phyloP scores from a whole-genome alignment of 2,329 filamentous ascomycete genomes.

The Diaporthe sp. region DNA sequence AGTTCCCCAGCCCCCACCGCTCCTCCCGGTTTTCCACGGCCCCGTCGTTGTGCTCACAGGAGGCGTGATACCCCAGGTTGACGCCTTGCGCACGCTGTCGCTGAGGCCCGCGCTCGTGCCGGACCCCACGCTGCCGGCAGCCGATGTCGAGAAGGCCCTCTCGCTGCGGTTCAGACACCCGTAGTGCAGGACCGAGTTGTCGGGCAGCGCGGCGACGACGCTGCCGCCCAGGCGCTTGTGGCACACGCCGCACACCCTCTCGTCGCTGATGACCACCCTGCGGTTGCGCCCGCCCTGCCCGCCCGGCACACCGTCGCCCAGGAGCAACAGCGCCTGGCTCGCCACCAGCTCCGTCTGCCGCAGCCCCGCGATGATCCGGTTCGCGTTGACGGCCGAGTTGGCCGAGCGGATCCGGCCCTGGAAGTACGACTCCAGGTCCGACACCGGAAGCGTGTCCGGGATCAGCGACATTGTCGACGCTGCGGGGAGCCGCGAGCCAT shows the following conservation, averaged over 20 bases:
- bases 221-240: slow-evolving; percentile 92
- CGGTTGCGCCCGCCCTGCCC: slow-evolving; percentile 65
- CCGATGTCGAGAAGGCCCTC: slow-evolving; percentile 43
- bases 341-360: slow-evolving; percentile 83
- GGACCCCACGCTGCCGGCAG: not conserved
- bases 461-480: slow-evolving; percentile 88
- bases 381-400: slow-evolving; percentile 83
- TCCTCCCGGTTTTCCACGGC: slow-evolving; percentile 23
- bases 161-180: slow-evolving; percentile 71
- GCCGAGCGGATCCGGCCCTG: slow-evolving; percentile 87
- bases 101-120: slow-evolving; percentile 46
- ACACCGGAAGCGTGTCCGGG: slow-evolving; percentile 80
- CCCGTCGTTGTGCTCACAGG: slow-evolving; percentile 23
- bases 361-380: slow-evolving; percentile 80
- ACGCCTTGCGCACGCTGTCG: slow-evolving; percentile 46
- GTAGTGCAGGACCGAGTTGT: slow-evolving; percentile 85
- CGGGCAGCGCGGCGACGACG: slow-evolving; percentile 89
- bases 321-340: slow-evolving; percentile 76
- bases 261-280: slow-evolving; percentile 85
- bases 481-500: slow-evolving; percentile 91
- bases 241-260: slow-evolving; percentile 90
- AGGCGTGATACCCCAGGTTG: slow-evolving; percentile 12
- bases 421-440: slow-evolving; percentile 90
- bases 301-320: slow-evolving; percentile 73
- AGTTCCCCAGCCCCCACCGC: slow-evolving; percentile 1